phyloP scores from a whole-genome alignment of 371 early-diverging fungal genomes.

The Catenaria anguillulae region DNA sequence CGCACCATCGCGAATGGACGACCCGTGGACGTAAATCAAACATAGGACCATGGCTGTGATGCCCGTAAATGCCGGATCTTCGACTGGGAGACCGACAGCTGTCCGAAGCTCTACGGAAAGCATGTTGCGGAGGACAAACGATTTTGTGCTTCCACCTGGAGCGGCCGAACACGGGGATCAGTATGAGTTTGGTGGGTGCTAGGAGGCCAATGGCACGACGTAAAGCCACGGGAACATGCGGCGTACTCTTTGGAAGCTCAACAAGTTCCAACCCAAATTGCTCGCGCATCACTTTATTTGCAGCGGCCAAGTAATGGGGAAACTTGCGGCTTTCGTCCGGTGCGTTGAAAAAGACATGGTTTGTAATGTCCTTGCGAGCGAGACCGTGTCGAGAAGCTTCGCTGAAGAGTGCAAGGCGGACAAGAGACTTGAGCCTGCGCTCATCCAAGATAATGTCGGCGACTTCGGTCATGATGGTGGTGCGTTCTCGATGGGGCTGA shows the following conservation, averaged over 20 bases:
- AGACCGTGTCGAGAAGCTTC: background rate
- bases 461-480: no score
- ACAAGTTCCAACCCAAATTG: background rate
- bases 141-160: background rate
- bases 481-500: no score
- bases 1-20: background rate
- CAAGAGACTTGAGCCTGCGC: background rate
- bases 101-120: background rate
- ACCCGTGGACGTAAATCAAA: background rate
- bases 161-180: no score
- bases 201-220: background rate
- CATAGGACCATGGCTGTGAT: background rate
- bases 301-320: background rate
- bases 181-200: background rate
- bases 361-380: background rate
- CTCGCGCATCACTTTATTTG: background rate
- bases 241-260: background rate
- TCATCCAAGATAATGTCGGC: background rate
- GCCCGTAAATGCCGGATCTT: background rate
- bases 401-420: background rate
- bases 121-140: background rate
- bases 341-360: background rate
- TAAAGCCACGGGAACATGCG: no score
- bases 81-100: background rate
- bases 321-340: background rate